Evolutionary conservation across 78 protist species (phyloP).

Genomic region (Dictyostelium brefeldianum): DNA sequence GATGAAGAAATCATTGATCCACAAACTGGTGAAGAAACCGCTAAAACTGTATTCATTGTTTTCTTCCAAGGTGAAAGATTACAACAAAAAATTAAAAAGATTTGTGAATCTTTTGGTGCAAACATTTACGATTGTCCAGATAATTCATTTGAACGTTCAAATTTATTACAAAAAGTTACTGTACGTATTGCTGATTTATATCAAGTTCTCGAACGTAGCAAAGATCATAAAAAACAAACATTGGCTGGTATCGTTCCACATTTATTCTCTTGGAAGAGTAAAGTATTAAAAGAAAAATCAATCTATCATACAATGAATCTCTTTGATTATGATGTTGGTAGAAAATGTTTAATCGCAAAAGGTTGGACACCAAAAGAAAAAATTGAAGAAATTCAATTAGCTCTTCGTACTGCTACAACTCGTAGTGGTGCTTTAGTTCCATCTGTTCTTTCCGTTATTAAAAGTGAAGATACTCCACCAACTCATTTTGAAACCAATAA

Average conservation of each 20-base stretch:
- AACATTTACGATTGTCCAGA: constrained; percentile 91
- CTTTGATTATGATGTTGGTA: constrained; percentile 90
- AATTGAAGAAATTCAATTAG: constrained; percentile 63
- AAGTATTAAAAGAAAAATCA: constrained; percentile 89
- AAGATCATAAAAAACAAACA: constrained; percentile 73
- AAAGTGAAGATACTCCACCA: constrained; percentile 93
- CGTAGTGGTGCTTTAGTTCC: constrained; percentile 86
- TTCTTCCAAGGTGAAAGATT: constrained; percentile 92
- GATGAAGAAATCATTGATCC: constrained; percentile 81
- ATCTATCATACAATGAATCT: constrained; percentile 95
- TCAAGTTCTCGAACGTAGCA: constrained; percentile 77
- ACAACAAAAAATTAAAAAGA: constrained; percentile 86
- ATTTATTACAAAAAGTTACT: constrained; percentile 65
- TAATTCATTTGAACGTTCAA: constrained; percentile 78
- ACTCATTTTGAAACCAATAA: constrained; percentile 94
- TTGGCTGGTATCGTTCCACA: constrained; percentile 48
- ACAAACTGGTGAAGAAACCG: constrained; percentile 64
- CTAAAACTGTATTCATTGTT: constrained; percentile 88
- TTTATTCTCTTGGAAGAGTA: constrained; percentile 67
- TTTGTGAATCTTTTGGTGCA: constrained; percentile 93
- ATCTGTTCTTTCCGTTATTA: constrained; percentile 81
- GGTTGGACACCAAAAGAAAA: constrained; percentile 93
- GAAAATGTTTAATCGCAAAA: constrained; percentile 90
- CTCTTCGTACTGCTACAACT: constrained; percentile 82
- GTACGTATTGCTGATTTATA: constrained; percentile 68